Evolutionary conservation across 1,284 basidiomycete species (phyloP).

Genomic region (Lentinus polychrous): DNA sequence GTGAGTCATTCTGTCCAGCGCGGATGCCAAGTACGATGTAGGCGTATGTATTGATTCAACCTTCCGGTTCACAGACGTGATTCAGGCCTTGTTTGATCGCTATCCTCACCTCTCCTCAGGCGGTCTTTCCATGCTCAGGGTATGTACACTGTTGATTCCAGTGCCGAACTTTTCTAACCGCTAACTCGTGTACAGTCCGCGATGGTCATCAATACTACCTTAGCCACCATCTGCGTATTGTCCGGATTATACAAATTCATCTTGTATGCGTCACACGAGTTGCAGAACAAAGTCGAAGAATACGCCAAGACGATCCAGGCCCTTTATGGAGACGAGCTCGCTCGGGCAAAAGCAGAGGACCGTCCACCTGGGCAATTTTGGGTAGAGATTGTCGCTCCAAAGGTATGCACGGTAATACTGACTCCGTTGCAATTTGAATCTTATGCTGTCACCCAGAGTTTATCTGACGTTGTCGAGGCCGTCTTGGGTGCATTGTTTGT

Average conservation of each 20-base stretch:
- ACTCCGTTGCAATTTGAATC: slow-evolving; percentile 1
- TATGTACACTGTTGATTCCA: slow-evolving; percentile 20
- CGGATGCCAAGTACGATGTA: slow-evolving; percentile 6
- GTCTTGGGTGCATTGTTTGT: slow-evolving; percentile 70
- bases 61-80: slow-evolving; percentile 47
- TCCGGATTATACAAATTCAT: slow-evolving; percentile 59
- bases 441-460: slow-evolving; percentile 34
- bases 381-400: slow-evolving; percentile 68
- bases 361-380: slow-evolving; percentile 64
- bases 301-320: slow-evolving; percentile 47
- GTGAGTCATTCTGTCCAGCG: slow-evolving; percentile 40
- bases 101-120: slow-evolving; percentile 62
- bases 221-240: slow-evolving; percentile 67
- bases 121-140: slow-evolving; percentile 70
- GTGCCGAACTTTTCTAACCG: not conserved
- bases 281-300: slow-evolving; percentile 41
- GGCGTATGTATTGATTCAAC: not conserved
- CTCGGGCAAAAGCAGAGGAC: slow-evolving; percentile 37
- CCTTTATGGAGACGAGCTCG: slow-evolving; percentile 44
- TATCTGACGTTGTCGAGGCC: slow-evolving; percentile 75
- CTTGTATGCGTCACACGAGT: slow-evolving; percentile 44
- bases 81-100: slow-evolving; percentile 59
- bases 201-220: slow-evolving; percentile 73
- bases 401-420: slow-evolving; percentile 36
- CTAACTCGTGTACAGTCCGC: slow-evolving; percentile 43